Conservation (phyloP, 2,329 filamentous ascomycete genomes). For the Venturia aucupariae region DNA sequence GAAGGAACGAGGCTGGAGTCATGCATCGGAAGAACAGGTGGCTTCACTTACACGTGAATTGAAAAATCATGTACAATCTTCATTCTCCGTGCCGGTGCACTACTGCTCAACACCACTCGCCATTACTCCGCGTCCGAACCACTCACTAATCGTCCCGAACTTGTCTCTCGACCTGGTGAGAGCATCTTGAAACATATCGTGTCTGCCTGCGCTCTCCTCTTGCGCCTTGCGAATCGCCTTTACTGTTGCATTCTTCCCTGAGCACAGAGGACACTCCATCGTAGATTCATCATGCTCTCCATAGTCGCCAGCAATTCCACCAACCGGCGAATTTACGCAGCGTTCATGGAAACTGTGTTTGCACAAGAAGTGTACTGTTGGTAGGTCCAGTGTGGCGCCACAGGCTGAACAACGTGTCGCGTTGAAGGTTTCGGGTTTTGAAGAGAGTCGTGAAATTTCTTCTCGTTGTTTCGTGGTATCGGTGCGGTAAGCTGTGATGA, state of each 20-base stretch:
- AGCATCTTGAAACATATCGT: slow-evolving; percentile 81
- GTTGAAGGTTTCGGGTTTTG: slow-evolving; percentile 82
- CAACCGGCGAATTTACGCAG: slow-evolving; percentile 57
- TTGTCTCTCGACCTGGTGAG: slow-evolving; percentile 68
- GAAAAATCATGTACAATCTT: neutral
- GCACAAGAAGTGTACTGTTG: slow-evolving; percentile 90
- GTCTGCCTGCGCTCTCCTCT: slow-evolving; percentile 73
- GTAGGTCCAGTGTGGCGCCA: slow-evolving; percentile 67
- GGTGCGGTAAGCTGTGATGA: slow-evolving; percentile 72
- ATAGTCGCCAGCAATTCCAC: slow-evolving; percentile 27
- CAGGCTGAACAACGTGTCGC: slow-evolving; percentile 82
- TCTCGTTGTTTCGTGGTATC: slow-evolving; percentile 73
- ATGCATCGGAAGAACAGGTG: neutral
- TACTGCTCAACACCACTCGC: slow-evolving; percentile 26
- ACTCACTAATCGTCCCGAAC: slow-evolving; percentile 87
- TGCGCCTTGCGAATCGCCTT: slow-evolving; percentile 79
- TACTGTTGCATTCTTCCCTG: slow-evolving; percentile 76
- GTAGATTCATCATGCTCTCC: slow-evolving; percentile 53
- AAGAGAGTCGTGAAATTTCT: slow-evolving; percentile 68
- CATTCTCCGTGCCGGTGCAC: neutral
- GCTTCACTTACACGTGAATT: neutral
- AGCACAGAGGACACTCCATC: slow-evolving; percentile 74
- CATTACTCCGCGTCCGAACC: slow-evolving; percentile 94
- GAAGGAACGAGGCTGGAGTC: neutral
- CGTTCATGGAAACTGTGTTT: slow-evolving; percentile 95